Evolutionary conservation across 345 rosid genomes (phyloP).

Genomic region (Mercurialis annua): DNA sequence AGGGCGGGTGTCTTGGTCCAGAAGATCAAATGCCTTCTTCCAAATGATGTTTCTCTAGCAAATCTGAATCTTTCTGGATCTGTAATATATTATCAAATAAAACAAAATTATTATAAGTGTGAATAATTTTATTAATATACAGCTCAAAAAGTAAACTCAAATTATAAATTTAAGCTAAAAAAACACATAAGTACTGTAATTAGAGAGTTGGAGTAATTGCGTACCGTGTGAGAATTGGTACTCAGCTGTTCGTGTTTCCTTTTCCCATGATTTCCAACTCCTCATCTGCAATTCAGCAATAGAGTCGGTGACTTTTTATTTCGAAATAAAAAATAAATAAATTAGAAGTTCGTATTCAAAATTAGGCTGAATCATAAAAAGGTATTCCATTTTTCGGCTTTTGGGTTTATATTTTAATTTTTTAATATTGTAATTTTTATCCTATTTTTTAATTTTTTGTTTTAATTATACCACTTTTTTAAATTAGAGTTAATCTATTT

Average conservation of each 20-base stretch:
- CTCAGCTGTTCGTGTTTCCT: constrained; percentile 26
- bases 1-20: constrained; percentile 35
- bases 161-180: background rate
- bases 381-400: no score
- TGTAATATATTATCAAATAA: constrained; percentile 1
- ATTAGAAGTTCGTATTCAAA: no score
- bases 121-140: background rate
- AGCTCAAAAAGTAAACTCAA: background rate
- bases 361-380: no score
- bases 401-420: no score
- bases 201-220: background rate
- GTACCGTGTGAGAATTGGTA: constrained; percentile 30
- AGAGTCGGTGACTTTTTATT: background rate
- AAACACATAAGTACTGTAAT: background rate
- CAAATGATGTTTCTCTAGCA: constrained; percentile 43
- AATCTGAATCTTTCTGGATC: constrained; percentile 41
- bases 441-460: no score
- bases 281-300: constrained; percentile 11
- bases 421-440: no score
- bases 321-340: no score
- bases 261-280: constrained; percentile 28
- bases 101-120: no score
- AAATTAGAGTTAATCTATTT: no score
- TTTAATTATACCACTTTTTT: no score
- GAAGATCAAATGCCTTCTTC: constrained; percentile 33